Conservation (phyloP, 2,329 filamentous ascomycete genomes). For the Neoascochyta sp. region DNA sequence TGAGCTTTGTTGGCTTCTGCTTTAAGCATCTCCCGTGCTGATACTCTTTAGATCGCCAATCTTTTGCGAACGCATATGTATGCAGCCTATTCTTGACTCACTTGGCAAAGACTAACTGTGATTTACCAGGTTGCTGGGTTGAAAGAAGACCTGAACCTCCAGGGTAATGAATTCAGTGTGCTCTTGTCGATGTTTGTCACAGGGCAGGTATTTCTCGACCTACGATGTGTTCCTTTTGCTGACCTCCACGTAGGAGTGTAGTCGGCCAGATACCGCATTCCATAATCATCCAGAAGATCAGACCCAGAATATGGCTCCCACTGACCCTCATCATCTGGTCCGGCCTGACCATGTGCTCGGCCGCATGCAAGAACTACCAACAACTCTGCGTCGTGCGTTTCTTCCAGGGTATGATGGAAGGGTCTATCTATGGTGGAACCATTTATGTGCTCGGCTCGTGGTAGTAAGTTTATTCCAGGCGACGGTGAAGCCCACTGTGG, state of each 20-base stretch:
- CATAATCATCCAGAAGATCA: conserved; percentile 22
- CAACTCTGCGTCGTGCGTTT: conserved; percentile 18
- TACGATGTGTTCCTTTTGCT: not conserved
- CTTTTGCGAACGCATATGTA: conserved; percentile 25
- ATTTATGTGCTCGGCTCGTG: conserved; percentile 25
- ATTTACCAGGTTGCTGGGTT: conserved; percentile 22
- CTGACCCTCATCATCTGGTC: conserved; percentile 21
- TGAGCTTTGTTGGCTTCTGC: conserved; percentile 1
- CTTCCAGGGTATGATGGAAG: conserved; percentile 20
- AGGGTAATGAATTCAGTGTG: conserved; percentile 24
- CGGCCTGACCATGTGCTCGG: conserved; percentile 24
- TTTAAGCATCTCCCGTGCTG: not conserved
- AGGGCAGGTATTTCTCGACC: conserved; percentile 11
- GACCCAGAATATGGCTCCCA: conserved; percentile 22
- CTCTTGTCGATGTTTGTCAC: conserved; percentile 21
- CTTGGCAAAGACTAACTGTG: too few relatives aligned
- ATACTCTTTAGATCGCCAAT: conserved; percentile 11
- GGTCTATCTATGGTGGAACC: conserved; percentile 18
- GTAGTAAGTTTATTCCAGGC: conserved; percentile 24
- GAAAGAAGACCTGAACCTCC: conserved; percentile 18
- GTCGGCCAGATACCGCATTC: conserved; percentile 21
- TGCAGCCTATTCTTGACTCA: too few relatives aligned
- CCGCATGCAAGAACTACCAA: conserved; percentile 19
- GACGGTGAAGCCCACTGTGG: too few relatives aligned
- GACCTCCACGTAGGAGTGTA: conserved; percentile 9